Percentiles rank a stretch among this genome's conserved stretches.
phyloP scores from a whole-genome alignment of 2,329 filamentous ascomycete genomes.

The Kalaharituber pfeilii region DNA sequence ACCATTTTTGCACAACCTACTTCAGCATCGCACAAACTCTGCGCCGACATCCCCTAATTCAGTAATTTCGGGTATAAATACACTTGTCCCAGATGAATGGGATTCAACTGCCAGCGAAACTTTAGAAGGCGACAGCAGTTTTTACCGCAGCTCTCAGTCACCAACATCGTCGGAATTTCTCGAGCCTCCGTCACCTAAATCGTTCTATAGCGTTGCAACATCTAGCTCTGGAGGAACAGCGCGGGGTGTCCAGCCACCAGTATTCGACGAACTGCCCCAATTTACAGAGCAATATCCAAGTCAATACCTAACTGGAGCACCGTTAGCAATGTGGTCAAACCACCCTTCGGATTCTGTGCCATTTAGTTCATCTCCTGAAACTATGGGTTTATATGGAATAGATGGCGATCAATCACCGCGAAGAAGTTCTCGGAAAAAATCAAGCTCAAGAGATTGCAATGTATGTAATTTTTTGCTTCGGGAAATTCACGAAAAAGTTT shows the following conservation, averaged over 20 bases:
- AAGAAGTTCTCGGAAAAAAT: not conserved
- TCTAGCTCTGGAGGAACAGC: slow-evolving; percentile 8
- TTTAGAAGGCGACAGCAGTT: slow-evolving; percentile 8
- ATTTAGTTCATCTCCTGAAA: not conserved
- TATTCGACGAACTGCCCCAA: not conserved
- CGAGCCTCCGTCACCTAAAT: slow-evolving; percentile 17
- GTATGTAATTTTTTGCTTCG: not conserved
- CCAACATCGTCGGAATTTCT: slow-evolving; percentile 4
- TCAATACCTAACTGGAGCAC: not conserved
- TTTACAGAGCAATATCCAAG: not conserved
- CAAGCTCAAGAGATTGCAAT: not conserved
- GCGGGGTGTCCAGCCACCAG: not conserved
- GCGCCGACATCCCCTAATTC: not conserved
- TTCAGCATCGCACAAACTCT: not conserved
- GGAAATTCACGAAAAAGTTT: not conserved
- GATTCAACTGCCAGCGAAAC: slow-evolving; percentile 1
- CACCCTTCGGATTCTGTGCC: not conserved
- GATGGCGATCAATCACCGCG: not conserved
- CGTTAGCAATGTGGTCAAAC: not conserved
- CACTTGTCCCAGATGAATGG: slow-evolving; percentile 7
- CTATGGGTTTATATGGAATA: not conserved
- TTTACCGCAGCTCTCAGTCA: slow-evolving; percentile 10
- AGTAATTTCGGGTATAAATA: not conserved
- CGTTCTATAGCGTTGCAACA: slow-evolving; percentile 16
- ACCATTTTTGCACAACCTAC: not conserved